Conservation (phyloP, 208 protist genomes). For the Crithidia fasciculata region DNA sequence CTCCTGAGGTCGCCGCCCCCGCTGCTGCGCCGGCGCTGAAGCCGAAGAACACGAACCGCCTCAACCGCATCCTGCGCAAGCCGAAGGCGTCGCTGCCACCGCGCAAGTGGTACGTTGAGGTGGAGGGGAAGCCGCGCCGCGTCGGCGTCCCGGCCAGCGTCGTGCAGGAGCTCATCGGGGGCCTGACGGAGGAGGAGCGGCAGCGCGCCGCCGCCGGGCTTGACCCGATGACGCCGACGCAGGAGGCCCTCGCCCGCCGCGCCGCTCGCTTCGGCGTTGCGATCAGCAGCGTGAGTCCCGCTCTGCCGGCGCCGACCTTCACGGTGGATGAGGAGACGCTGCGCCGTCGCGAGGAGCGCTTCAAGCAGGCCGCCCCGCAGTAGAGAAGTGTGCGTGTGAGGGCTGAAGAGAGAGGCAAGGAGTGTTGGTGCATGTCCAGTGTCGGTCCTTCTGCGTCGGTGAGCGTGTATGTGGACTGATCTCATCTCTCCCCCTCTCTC, state of each 20-base stretch:
- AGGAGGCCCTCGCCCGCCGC: constrained; percentile 70
- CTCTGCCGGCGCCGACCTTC: constrained; percentile 34
- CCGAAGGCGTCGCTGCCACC: constrained; percentile 58
- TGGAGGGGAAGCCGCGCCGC: constrained; percentile 10
- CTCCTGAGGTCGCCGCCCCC: constrained; percentile 5
- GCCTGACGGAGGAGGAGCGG: constrained; percentile 66
- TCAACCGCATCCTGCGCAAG: constrained; percentile 88
- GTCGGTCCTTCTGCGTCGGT: too few relatives aligned
- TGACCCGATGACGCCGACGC: constrained; percentile 59
- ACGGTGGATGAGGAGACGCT: constrained; percentile 70
- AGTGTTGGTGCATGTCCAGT: not conserved
- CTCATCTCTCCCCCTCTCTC: too few relatives aligned
- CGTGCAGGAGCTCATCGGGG: constrained; percentile 46
- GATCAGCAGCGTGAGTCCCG: constrained; percentile 30
- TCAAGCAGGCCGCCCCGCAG: constrained; percentile 35
- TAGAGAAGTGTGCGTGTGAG: not conserved
- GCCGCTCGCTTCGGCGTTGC: constrained; percentile 76
- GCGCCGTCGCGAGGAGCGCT: constrained; percentile 63
- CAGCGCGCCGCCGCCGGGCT: constrained; percentile 53
- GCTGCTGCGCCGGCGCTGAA: constrained; percentile 34
- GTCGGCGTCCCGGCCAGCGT: constrained; percentile 47
- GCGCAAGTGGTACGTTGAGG: constrained; percentile 55
- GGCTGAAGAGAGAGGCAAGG: not conserved
- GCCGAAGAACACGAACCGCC: constrained; percentile 82
- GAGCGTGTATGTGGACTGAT: too few relatives aligned